Conservation (phyloP, 2,329 filamentous ascomycete genomes). For the Colletotrichum sansevieriae region DNA sequence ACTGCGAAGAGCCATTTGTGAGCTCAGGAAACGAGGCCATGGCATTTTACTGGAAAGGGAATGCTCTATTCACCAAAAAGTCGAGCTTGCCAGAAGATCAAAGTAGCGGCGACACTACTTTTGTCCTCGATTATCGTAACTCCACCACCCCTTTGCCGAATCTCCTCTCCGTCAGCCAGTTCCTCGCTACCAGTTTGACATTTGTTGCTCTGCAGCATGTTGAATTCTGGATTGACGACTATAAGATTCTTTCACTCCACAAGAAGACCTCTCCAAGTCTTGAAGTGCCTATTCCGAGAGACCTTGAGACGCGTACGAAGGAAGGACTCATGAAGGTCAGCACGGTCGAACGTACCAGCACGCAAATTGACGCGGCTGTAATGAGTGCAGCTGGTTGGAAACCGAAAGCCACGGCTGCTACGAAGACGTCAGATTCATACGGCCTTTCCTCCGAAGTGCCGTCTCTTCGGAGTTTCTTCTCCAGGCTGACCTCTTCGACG, state of each 20-base stretch:
- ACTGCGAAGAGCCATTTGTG: conserved; percentile 97
- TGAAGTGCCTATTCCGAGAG: conserved; percentile 78
- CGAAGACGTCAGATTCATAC: conserved; percentile 63
- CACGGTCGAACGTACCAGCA: conserved; percentile 85
- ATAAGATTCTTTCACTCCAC: conserved; percentile 79
- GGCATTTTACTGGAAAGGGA: conserved; percentile 99
- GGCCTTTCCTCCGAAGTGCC: conserved; percentile 65
- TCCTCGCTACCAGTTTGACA: conserved; percentile 92
- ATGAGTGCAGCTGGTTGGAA: conserved; percentile 93
- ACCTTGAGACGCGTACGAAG: conserved; percentile 85
- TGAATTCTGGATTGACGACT: conserved; percentile 92
- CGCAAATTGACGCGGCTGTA: conserved; percentile 91
- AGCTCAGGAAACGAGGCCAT: conserved; percentile 93
- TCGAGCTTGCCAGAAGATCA: conserved; percentile 78
- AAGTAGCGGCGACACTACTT: conserved; percentile 81
- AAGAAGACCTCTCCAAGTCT: conserved; percentile 89
- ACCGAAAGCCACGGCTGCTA: conserved; percentile 58
- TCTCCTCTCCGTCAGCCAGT: conserved; percentile 88
- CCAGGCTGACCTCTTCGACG: conserved; percentile 73
- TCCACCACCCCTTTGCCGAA: conserved; percentile 88
- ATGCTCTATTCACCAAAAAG: conserved; percentile 92
- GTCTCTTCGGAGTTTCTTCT: conserved; percentile 84
- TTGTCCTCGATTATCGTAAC: conserved; percentile 94
- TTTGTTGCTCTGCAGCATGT: conserved; percentile 92
- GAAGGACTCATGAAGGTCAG: conserved; percentile 90